Evolutionary conservation across 768 basidiomycete genomes (phyloP).

Genomic region (Kwoniella sp.): DNA sequence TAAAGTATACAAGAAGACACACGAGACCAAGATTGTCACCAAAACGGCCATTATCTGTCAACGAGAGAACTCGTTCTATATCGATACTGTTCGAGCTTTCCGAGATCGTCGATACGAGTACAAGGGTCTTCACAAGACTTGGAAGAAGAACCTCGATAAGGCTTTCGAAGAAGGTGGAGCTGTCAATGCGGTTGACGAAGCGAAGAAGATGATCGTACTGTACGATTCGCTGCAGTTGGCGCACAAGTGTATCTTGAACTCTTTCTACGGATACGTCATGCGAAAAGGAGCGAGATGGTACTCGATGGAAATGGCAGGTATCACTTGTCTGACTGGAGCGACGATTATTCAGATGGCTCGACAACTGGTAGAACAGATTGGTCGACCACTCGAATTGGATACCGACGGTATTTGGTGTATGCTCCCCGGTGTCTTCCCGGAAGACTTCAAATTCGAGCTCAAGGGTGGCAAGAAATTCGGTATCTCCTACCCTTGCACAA

Average conservation of each 20-base stretch:
- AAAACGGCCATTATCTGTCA: constrained; percentile 96
- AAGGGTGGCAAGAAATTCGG: constrained; percentile 79
- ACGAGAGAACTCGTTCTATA: constrained; percentile 96
- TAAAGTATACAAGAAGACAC: constrained; percentile 97
- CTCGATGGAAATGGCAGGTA: constrained; percentile 99
- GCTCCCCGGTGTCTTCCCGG: constrained; percentile 96
- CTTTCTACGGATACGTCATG: constrained; percentile 99
- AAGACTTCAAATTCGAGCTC: constrained; percentile 95
- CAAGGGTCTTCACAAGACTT: constrained; percentile 96
- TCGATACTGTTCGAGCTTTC: constrained; percentile 95
- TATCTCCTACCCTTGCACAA: constrained; percentile 97
- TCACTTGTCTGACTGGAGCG: constrained; percentile 95
- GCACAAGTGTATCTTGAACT: constrained; percentile 99
- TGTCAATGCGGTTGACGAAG: constrained; percentile 87
- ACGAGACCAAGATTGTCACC: constrained; percentile 92
- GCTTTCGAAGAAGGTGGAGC: constrained; percentile 68
- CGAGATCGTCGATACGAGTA: constrained; percentile 98
- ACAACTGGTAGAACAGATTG: constrained; percentile 94
- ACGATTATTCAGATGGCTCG: constrained; percentile 99
- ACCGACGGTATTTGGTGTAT: constrained; percentile 99
- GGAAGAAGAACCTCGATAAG: constrained; percentile 96
- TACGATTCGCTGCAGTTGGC: constrained; percentile 98
- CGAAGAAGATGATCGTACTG: constrained; percentile 97
- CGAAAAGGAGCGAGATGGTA: constrained; percentile 99
- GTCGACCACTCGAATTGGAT: constrained; percentile 92